A percentile compares a stretch with the other conserved stretches of the same genome.
phyloP scores from a whole-genome alignment of 148 eudicot genomes.

The Nyssa sinensis region DNA sequence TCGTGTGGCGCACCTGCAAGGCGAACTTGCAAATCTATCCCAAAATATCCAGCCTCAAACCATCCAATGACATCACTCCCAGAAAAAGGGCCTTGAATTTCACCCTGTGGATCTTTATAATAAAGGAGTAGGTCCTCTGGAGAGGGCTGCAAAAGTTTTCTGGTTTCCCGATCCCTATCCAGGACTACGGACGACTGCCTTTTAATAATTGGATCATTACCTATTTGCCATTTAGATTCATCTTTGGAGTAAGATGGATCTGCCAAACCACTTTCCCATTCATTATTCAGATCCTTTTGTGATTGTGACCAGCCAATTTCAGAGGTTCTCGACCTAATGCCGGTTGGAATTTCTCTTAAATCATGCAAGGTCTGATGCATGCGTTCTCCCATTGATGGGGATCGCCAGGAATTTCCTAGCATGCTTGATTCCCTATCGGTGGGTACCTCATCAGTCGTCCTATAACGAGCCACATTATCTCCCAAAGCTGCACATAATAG shows the following conservation, averaged over 20 bases:
- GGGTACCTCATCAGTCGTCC: conserved; percentile 39
- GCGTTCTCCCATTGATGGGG: conserved; percentile 42
- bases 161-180: conserved; percentile 56
- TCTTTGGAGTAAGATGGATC: conserved; percentile 38
- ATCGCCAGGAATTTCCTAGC: conserved; percentile 48
- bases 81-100: conserved; percentile 88
- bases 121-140: conserved; percentile 84
- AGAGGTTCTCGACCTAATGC: conserved; percentile 31
- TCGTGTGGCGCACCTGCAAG: conserved; percentile 65
- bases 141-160: conserved; percentile 44
- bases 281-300: conserved; percentile 38
- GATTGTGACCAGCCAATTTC: conserved; percentile 51
- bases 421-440: conserved; percentile 34
- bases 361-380: conserved; percentile 33
- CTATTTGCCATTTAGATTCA: conserved; percentile 37
- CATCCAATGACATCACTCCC: conserved; percentile 92
- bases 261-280: conserved; percentile 31
- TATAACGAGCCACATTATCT: conserved; percentile 37
- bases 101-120: conserved; percentile 94
- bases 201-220: conserved; percentile 44
- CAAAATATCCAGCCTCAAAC: conserved; percentile 98
- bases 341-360: conserved; percentile 40
- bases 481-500: conserved; percentile 37
- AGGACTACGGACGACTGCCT: conserved; percentile 41
- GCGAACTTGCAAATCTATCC: conserved; percentile 84